Evolutionary conservation across 768 basidiomycete genomes (phyloP), one percentile per base, ranked within the genome.

Genomic region (Lactarius tabidus): DNA sequence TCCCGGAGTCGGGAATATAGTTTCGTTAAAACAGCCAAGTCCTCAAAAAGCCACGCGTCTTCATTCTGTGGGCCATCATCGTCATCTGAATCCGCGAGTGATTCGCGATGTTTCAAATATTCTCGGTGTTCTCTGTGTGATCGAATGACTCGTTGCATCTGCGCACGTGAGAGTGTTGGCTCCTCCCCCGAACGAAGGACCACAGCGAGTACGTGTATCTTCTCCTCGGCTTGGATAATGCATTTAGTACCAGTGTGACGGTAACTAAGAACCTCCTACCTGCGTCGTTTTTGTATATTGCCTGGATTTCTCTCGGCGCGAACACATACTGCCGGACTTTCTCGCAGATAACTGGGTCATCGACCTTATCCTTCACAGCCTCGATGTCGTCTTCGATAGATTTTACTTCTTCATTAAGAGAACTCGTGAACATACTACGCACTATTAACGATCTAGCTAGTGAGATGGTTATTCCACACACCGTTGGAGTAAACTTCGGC

Each of bases 1-100:
- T 98, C 97, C 70, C 89, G 80, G 56, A 97, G 78, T 59, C 87
- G 80, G 41, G 88, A 85, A 72, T 93, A 90, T 23, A 98, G 75
- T 73, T 88, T 84, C 14, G 90, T 80, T 45, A 97, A 81, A 23
- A 97, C 80, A 66, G 84, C 85, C 60, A 98, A 77, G 74, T 99
- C 97, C 75, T 98, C 96, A 67, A 91, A 90, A 36, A 99, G 76
- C 97, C 97, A 99, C 9, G 90, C 96, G 71, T 97, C 95, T 54
- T 99, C 97, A 72, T 95, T 88, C 63, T 86, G 83, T 1, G 96
- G 95, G 0, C 95, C 96, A 43, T 95, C 90, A 63, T 97, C 93
- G 71, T 94, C 91, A 70, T 95, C 95, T 2, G 95, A 97, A 73
- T 95, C 93, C 26, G 80, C 81, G 60, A 89, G 71, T 7, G 79